phyloP scores from a whole-genome alignment of 2,329 filamentous ascomycete genomes.

The Talaromyces funiculosus region DNA sequence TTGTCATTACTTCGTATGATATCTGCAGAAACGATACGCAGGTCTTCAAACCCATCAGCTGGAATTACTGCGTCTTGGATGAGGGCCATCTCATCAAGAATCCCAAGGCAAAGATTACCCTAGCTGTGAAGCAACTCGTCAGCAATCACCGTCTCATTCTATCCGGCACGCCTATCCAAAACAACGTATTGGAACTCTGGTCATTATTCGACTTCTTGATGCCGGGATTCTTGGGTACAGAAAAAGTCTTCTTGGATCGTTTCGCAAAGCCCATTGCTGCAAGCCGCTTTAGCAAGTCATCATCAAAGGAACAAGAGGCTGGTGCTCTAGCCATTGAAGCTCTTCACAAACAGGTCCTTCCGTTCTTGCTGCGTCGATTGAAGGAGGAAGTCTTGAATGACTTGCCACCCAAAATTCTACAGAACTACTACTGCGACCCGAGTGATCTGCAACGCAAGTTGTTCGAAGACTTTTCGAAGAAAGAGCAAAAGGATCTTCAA shows the following conservation, averaged over 20 bases:
- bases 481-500: conserved; percentile 81
- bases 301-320: conserved; percentile 95
- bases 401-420: conserved; percentile 92
- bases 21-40: conserved; percentile 96
- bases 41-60: conserved; percentile 71
- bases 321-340: conserved; percentile 95
- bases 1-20: conserved; percentile 97
- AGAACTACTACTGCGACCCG: conserved; percentile 98
- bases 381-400: conserved; percentile 98
- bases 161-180: conserved; percentile 95
- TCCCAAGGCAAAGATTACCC: conserved; percentile 89
- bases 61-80: conserved; percentile 97
- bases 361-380: conserved; percentile 88
- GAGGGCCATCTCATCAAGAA: conserved; percentile 99
- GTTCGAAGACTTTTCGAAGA: conserved; percentile 94
- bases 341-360: conserved; percentile 95
- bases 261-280: conserved; percentile 94
- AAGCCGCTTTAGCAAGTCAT: conserved; percentile 92
- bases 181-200: conserved; percentile 95
- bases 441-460: conserved; percentile 91
- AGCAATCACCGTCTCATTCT: conserved; percentile 95
- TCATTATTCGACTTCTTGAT: conserved; percentile 98
- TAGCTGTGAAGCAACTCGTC: conserved; percentile 80
- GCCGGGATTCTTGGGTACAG: conserved; percentile 92
- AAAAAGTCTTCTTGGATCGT: conserved; percentile 93